Percentiles rank a stretch among this genome's conserved stretches.
Conservation (phyloP, 148 eudicot genomes). For the Amaranthus hypochondriacus region DNA sequence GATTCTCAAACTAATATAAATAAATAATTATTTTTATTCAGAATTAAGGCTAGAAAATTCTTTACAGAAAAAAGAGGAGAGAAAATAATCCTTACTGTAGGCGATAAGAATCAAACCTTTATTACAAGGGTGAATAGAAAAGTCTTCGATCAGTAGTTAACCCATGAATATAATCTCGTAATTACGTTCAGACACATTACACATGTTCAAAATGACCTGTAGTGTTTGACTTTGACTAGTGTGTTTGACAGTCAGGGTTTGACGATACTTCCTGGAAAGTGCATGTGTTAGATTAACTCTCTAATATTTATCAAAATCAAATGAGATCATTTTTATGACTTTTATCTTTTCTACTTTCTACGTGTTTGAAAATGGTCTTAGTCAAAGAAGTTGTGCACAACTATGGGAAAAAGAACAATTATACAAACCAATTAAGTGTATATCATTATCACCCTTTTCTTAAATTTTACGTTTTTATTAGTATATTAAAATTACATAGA, state of each 20-base stretch:
- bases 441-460: neutral
- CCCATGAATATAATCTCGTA: too few species aligned
- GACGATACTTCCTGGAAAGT: conserved; percentile 24
- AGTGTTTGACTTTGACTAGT: conserved; percentile 11
- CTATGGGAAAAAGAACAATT: neutral
- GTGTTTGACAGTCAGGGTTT: neutral
- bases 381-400: conserved; percentile 16
- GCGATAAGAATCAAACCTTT: too few species aligned
- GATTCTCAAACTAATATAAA: too few species aligned
- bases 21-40: too few species aligned
- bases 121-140: too few species aligned
- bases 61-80: too few species aligned
- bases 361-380: neutral
- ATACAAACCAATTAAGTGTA: neutral
- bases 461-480: too few species aligned
- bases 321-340: conserved; percentile 9
- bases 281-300: conserved; percentile 1
- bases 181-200: too few species aligned
- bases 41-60: too few species aligned
- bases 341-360: neutral
- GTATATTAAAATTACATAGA: too few species aligned
- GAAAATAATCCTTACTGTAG: too few species aligned
- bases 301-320: conserved; percentile 9
- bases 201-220: conserved; percentile 12
- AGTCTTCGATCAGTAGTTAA: too few species aligned